These are phyloP conservation scores for Globisporangium megalacanthum DNA, from an alignment of 352 stramenopile species.

Conservation along the genomic window DNA sequence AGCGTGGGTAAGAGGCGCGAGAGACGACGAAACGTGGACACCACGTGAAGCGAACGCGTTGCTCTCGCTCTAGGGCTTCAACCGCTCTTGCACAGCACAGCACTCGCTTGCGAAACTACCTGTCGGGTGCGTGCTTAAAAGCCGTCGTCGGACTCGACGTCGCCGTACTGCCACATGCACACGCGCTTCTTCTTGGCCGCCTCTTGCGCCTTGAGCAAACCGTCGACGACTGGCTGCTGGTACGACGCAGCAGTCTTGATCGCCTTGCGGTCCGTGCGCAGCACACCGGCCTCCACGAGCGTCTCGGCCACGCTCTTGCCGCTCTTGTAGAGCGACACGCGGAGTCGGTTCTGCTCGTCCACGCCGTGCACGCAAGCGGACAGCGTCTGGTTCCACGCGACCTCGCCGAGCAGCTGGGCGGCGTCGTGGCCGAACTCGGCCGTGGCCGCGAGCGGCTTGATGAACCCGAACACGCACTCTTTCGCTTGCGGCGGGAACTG, in stretches of 20 bases:
- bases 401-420: slow-evolving; percentile 83
- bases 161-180: slow-evolving; percentile 96
- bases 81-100: too few relatives aligned
- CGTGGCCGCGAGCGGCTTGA: slow-evolving; percentile 76
- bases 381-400: slow-evolving; percentile 92
- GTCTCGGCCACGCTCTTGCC: slow-evolving; percentile 87
- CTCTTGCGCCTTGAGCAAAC: slow-evolving; percentile 90
- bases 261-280: slow-evolving; percentile 82
- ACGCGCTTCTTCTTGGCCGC: slow-evolving; percentile 88
- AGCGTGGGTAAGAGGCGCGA: too few relatives aligned
- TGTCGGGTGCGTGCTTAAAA: slow-evolving; percentile 3
- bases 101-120: not conserved
- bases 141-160: slow-evolving; percentile 94
- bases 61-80: too few relatives aligned
- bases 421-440: slow-evolving; percentile 93
- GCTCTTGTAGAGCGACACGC: slow-evolving; percentile 75
- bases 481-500: slow-evolving; percentile 89
- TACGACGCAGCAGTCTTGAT: slow-evolving; percentile 53
- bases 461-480: slow-evolving; percentile 79
- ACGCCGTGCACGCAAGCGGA: slow-evolving; percentile 61
- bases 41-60: too few relatives aligned
- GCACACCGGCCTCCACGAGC: slow-evolving; percentile 85
- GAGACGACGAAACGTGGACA: too few relatives aligned
- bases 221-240: slow-evolving; percentile 83
- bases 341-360: slow-evolving; percentile 65